Conservation (phyloP, 1,284 basidiomycete genomes). For the Ustilago hordei region DNA sequence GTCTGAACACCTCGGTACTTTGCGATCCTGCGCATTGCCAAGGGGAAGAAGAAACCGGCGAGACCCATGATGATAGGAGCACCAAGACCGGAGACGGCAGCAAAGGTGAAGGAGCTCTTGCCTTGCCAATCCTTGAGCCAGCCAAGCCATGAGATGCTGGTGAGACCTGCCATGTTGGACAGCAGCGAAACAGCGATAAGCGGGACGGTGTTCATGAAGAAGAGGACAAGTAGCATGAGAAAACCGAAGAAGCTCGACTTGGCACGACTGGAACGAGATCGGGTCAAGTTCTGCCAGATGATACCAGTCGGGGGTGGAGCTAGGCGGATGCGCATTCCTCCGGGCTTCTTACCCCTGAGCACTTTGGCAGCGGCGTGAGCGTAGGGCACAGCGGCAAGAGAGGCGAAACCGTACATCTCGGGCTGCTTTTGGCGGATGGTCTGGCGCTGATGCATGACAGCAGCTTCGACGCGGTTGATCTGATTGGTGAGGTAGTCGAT, state of each 20-base stretch:
- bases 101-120: conserved; percentile 56
- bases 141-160: conserved; percentile 40
- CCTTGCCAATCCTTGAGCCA: conserved; percentile 58
- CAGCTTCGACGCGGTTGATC: conserved; percentile 59
- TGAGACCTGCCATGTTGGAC: conserved; percentile 63
- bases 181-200: conserved; percentile 61
- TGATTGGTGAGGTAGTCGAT: conserved; percentile 62
- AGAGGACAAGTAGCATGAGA: conserved; percentile 54
- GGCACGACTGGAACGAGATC: conserved; percentile 44
- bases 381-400: conserved; percentile 62
- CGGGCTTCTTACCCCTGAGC: conserved; percentile 49
- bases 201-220: conserved; percentile 66
- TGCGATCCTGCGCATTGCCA: conserved; percentile 64
- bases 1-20: conserved; percentile 67
- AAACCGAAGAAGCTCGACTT: conserved; percentile 58
- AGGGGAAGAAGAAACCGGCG: conserved; percentile 61
- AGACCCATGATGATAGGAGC: conserved; percentile 64
- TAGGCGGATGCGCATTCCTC: conserved; percentile 56
- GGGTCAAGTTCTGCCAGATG: conserved; percentile 66
- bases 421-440: conserved; percentile 60
- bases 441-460: conserved; percentile 71
- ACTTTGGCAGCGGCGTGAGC: conserved; percentile 65
- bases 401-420: conserved; percentile 67
- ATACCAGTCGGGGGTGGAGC: conserved; percentile 64
- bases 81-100: conserved; percentile 59